Base-by-base conservation (phyloP, 2,329 filamentous ascomycete genomes). In the Onygenales sp. region DNA sequence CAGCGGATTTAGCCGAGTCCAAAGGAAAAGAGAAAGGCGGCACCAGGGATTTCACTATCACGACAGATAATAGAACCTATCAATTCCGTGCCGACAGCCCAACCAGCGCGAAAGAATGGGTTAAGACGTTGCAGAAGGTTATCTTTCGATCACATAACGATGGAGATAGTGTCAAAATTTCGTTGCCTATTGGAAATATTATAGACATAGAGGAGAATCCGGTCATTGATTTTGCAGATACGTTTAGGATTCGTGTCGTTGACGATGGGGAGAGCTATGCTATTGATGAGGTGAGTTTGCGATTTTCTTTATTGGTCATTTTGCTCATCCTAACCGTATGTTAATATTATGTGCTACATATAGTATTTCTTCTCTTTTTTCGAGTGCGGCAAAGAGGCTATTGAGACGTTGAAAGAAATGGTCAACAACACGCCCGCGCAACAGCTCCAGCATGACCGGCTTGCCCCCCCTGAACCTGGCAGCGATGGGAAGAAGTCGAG, bases 331-430 rank as follows among this genome's bases (percentile, higher is more conserved):
- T 42, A 13, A 17, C 9, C 9, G 21, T 27, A 6, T 38, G 45
- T 63, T 66, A 48, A 64, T 39, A 10, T n/a, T 14, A 47, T 13
- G 47, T 41, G 17, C n/a, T 6, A 2, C n/a, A 7, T 44, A 9
- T 55, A 91, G 83, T 96, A 97, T 67, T 97, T 94, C 68, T 97
- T 98, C 69, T 93, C 91, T 0, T 97, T 97, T 71, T 95, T 96
- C 67, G 86, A 82, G 60, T 85, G 85, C 58, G 90, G 90, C 6
- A 84, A 87, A 62, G 88, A 95, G 62, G 92, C 89, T 11, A 82
- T 95, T 58, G 82, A 85, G 49, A 80, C 93, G 2, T 75, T 98
- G 50, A 87, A 82, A 57, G 81, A 82, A 43, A 74, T 94, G 51
- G 79, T 90, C 8, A 84, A 87, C 48, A 82, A 85, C 58, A 79